phyloP scores from a whole-genome alignment of 306 rosid species.

The Inga leiocalycina region DNA sequence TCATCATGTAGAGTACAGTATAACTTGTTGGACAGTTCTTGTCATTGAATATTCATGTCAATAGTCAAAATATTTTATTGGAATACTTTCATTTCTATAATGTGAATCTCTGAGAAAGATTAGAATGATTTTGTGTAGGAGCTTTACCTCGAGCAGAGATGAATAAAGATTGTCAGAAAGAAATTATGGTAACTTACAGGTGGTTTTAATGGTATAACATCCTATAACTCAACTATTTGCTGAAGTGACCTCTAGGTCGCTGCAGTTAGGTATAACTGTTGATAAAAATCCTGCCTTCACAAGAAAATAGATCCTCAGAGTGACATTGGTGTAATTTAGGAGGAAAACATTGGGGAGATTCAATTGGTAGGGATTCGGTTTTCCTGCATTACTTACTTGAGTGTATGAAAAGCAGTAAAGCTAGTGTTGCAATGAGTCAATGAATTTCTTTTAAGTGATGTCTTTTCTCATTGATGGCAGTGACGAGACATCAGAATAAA shows the following conservation, averaged over 20 bases:
- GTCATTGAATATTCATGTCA: background rate
- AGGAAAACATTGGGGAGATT: background rate
- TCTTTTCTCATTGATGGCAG: no score
- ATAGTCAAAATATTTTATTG: slow-evolving; percentile 21
- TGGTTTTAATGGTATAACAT: background rate
- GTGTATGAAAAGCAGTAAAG: background rate
- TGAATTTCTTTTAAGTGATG: no score
- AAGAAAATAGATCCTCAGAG: slow-evolving; percentile 4
- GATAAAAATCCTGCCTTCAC: background rate
- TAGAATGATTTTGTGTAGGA: slow-evolving; percentile 16
- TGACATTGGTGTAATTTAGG: background rate
- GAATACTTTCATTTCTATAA: background rate
- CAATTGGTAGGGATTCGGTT: background rate
- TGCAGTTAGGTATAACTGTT: slow-evolving; percentile 4
- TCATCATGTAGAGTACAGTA: slow-evolving; percentile 8
- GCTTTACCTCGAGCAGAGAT: background rate
- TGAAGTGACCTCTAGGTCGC: slow-evolving; percentile 4
- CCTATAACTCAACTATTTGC: background rate
- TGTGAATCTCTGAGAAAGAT: slow-evolving; percentile 23
- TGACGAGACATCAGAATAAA: no score
- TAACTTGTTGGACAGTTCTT: background rate
- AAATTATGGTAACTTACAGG: slow-evolving; percentile 9
- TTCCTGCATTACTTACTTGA: slow-evolving; percentile 16
- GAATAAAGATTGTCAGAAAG: slow-evolving; percentile 17
- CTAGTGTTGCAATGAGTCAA: background rate